phyloP scores from a whole-genome alignment of 352 stramenopile species.

The Pythium inflatum region DNA sequence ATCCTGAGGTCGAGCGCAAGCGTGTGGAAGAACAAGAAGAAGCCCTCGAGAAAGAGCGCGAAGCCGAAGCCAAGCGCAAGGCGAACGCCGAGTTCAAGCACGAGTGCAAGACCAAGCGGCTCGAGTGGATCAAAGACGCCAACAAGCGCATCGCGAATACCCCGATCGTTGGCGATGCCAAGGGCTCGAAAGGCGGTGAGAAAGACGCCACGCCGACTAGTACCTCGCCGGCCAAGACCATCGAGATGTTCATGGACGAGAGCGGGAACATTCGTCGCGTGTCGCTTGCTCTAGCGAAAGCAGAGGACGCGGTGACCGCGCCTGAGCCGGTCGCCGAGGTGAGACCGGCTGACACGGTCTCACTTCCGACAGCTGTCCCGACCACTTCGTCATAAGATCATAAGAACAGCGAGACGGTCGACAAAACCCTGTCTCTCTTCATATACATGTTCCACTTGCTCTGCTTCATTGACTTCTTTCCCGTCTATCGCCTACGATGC shows the following conservation, averaged over 20 bases:
- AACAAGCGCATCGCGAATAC: conserved; percentile 41
- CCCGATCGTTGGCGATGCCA: too few relatives aligned
- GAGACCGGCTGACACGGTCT: conserved; percentile 2
- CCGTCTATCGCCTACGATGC: too few relatives aligned
- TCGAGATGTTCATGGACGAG: conserved; percentile 49
- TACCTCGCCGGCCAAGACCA: conserved; percentile 47
- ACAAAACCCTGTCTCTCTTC: too few relatives aligned
- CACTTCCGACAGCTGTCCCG: not conserved
- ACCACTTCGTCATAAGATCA: conserved; percentile 11
- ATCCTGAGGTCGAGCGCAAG: conserved; percentile 13
- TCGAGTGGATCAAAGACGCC: conserved; percentile 39
- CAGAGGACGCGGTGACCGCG: not conserved
- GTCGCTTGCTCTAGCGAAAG: not conserved
- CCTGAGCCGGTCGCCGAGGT: not conserved
- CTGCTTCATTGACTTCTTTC: too few relatives aligned
- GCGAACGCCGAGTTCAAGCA: conserved; percentile 46
- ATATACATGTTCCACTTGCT: not conserved
- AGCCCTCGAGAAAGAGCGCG: not conserved
- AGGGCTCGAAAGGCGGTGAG: too few relatives aligned
- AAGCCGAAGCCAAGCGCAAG: conserved; percentile 22
- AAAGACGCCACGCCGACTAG: too few relatives aligned
- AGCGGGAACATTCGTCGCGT: conserved; percentile 54
- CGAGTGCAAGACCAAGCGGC: conserved; percentile 37
- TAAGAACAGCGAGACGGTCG: not conserved
- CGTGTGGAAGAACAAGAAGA: conserved; percentile 2